Evolutionary conservation across 2,329 filamentous ascomycete genomes (phyloP).

Genomic region (Dothideomycetes sp.): DNA sequence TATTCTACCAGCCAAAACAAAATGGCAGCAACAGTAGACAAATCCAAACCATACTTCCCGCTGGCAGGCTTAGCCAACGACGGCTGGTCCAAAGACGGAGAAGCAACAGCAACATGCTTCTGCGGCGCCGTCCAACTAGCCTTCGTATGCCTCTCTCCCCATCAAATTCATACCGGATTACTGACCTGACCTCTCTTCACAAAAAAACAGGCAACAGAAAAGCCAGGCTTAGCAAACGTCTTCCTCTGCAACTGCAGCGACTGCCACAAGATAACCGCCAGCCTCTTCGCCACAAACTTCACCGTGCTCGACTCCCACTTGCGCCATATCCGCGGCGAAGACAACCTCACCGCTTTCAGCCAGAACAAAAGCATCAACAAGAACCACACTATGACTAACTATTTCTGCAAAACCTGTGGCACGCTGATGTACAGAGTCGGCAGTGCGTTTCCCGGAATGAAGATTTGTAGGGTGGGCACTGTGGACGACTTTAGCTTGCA

Average conservation of each 20-base stretch:
- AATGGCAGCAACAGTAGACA: no score
- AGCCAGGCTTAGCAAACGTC: slow-evolving; percentile 33
- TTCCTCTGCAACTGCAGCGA: slow-evolving; percentile 52
- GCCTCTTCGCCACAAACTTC: slow-evolving; percentile 53
- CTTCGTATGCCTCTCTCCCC: slow-evolving; percentile 32
- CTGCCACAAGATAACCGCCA: slow-evolving; percentile 51
- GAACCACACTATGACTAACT: slow-evolving; percentile 46
- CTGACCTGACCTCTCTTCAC: slow-evolving; percentile 13
- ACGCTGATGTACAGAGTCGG: slow-evolving; percentile 48
- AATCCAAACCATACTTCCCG: no score
- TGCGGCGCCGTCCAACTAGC: slow-evolving; percentile 45
- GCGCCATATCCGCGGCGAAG: slow-evolving; percentile 39
- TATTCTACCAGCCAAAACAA: no score
- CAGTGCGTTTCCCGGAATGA: slow-evolving; percentile 31
- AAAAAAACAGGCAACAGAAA: slow-evolving; percentile 32
- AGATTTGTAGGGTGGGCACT: slow-evolving; percentile 46
- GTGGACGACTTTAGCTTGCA: slow-evolving; percentile 50
- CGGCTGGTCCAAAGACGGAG: neutral
- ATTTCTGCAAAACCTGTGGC: slow-evolving; percentile 50
- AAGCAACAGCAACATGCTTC: slow-evolving; percentile 47
- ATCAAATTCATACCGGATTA: neutral
- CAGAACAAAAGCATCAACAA: slow-evolving; percentile 38
- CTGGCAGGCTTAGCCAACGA: no score
- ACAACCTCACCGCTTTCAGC: slow-evolving; percentile 36
- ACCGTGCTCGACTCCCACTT: slow-evolving; percentile 35